These are phyloP conservation scores for Phytopythium delawarense DNA, from an alignment of 352 stramenopile species.

Conservation along the genomic window DNA sequence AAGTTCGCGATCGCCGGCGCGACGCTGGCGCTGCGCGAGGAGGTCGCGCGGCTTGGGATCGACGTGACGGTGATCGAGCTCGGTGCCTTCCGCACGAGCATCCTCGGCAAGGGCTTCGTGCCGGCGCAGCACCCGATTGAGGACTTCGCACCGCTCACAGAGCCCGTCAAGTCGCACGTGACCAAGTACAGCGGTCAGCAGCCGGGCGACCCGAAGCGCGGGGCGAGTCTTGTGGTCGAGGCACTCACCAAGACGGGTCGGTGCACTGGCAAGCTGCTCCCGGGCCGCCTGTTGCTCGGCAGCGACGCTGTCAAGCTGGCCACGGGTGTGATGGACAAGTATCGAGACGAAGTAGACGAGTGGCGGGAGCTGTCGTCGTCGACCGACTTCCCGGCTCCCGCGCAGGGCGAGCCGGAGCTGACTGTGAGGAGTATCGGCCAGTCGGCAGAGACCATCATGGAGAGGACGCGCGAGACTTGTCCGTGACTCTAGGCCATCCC, in stretches of 20 bases:
- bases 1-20: slow-evolving; percentile 38
- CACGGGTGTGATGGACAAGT: slow-evolving; percentile 13
- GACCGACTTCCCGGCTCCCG: slow-evolving; percentile 12
- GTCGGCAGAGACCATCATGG: background rate
- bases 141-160: slow-evolving; percentile 21
- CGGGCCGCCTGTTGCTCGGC: slow-evolving; percentile 27
- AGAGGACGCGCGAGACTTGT: background rate
- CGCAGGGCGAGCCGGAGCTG: background rate
- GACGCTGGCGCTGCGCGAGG: slow-evolving; percentile 25
- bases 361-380: slow-evolving; percentile 23
- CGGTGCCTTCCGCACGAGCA: slow-evolving; percentile 31
- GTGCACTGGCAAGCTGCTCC: slow-evolving; percentile 23
- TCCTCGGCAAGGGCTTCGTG: slow-evolving; percentile 22
- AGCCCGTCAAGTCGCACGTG: slow-evolving; percentile 23
- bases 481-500: background rate
- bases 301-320: slow-evolving; percentile 28
- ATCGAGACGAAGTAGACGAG: slow-evolving; percentile 19
- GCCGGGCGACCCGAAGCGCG: slow-evolving; percentile 27
- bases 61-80: slow-evolving; percentile 37
- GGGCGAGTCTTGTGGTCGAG: slow-evolving; percentile 26
- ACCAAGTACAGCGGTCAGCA: slow-evolving; percentile 26
- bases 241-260: slow-evolving; percentile 34
- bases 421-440: background rate
- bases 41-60: slow-evolving; percentile 30
- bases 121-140: slow-evolving; percentile 16